phyloP scores from a whole-genome alignment of 2,329 filamentous ascomycete species.

The Trichoderma citrinoviride region DNA sequence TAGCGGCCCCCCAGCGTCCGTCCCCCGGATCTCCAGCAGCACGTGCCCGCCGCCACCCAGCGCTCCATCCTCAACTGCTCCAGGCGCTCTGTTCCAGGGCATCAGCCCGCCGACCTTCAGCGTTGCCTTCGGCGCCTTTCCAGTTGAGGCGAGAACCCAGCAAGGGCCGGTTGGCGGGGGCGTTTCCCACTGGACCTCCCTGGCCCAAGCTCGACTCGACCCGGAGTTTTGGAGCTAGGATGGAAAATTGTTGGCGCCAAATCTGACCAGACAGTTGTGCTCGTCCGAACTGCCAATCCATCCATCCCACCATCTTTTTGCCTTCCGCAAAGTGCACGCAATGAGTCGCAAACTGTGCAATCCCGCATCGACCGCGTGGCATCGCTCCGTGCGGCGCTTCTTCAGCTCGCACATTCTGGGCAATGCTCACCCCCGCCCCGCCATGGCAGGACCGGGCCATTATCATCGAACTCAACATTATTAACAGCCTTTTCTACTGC shows the following conservation, averaged over 20 bases:
- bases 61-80: too few relatives aligned
- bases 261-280: not conserved
- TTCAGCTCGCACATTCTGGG: constrained; percentile 15
- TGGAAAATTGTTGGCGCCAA: not conserved
- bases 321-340: not conserved
- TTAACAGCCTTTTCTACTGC: constrained; percentile 10
- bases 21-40: constrained; percentile 14
- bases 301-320: constrained; percentile 19
- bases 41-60: constrained; percentile 10
- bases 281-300: not conserved
- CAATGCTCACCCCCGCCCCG: constrained; percentile 14
- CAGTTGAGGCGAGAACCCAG: not conserved
- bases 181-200: not conserved
- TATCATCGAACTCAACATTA: constrained; percentile 22
- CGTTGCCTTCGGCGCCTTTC: not conserved
- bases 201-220: not conserved
- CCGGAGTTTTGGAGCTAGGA: constrained; percentile 8
- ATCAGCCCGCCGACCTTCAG: not conserved
- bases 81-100: not conserved
- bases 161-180: not conserved
- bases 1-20: constrained; percentile 1
- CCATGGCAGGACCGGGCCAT: constrained; percentile 11
- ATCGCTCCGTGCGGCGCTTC: constrained; percentile 15
- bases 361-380: not conserved
- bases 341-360: not conserved